A percentile compares a stretch with the other conserved stretches of the same genome.
Conservation (phyloP, 495 filamentous ascomycete species). For the Podospora conica region DNA sequence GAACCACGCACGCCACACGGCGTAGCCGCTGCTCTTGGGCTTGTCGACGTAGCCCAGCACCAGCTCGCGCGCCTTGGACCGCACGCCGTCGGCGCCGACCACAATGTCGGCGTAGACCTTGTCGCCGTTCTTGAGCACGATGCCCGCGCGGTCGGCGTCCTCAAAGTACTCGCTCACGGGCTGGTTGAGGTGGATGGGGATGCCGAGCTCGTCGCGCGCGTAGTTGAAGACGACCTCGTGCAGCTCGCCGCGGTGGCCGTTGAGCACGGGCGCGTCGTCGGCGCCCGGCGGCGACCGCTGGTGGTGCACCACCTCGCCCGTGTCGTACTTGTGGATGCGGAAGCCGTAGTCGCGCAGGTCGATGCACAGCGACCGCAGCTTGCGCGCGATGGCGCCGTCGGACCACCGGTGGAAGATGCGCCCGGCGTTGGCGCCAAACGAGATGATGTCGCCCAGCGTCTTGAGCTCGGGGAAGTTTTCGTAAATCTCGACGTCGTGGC, state of each 20-base stretch:
- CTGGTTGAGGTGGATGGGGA: conserved; percentile 51
- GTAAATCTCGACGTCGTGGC: conserved; percentile 53
- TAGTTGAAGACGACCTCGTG: conserved; percentile 55
- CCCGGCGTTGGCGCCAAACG: conserved; percentile 55
- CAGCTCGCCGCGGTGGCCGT: conserved; percentile 55
- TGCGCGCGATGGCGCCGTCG: conserved; percentile 38
- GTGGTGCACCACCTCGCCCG: conserved; percentile 54
- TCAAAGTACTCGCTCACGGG: conserved; percentile 53
- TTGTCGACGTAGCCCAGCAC: conserved; percentile 56
- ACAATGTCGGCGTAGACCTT: conserved; percentile 49
- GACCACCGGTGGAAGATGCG: conserved; percentile 51
- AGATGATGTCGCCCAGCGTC: conserved; percentile 57
- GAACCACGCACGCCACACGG: conserved; percentile 55
- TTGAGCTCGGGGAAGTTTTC: conserved; percentile 55
- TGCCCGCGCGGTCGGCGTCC: conserved; percentile 45
- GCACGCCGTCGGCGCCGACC: conserved; percentile 55
- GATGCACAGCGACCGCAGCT: conserved; percentile 47
- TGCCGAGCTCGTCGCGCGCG: conserved; percentile 47
- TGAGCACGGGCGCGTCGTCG: conserved; percentile 51
- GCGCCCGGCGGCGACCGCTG: conserved; percentile 41
- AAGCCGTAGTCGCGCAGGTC: conserved; percentile 49
- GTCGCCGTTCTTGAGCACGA: conserved; percentile 47
- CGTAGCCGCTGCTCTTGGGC: conserved; percentile 54
- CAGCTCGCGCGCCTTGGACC: conserved; percentile 51
- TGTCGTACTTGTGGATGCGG: conserved; percentile 56